Base-by-base conservation (phyloP, 1,139 yeast species). In the Taphrina populina region DNA sequence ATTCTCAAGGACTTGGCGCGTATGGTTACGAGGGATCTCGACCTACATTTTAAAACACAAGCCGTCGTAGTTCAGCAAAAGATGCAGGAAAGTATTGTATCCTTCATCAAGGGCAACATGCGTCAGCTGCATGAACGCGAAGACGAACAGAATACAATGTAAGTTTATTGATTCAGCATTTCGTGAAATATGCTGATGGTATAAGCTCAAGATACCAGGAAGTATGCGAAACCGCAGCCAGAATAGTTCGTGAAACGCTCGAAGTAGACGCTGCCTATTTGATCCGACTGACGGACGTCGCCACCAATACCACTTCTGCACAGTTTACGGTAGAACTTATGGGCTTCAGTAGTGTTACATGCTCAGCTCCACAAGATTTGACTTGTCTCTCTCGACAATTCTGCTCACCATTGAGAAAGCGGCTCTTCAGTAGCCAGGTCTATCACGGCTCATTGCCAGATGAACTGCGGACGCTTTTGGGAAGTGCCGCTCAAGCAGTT, bases 11-110 rank as follows among this genome's bases (percentile, higher is more conserved):
- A 47, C 13, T 32, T 47, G 11, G 43, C 43, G 21, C 40, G 41
- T 3, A 47, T 47, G 53, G 33, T 47, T 36, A 36, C 41, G 27
- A 37, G 27, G 29, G 53, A 47, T 19, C 44, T 47, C 30, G 36
- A 36, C 7, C 36, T 39, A 13, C 44, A 40, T 17, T 40, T 40
- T 13, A 23, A 40, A 21, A 40, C 20, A 7, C 13, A 40, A 13
- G 23, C 32, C 13, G 23, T 40, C 20, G 34, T 26, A 20, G 27
- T 40, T 23, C 45, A 40, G 8, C 45, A 40, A 10, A 24, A 26
- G 21, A 23, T 40, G 3, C 45, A 40, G 23, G 17, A 17, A n/a
- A 40, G 45, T 15, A 40, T 40, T 11, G 45, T 40, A 11, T 40
- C 45, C 4, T 40, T 40, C 34, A 27, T 40, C 11, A 15, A 27